These are phyloP conservation scores for Botryosphaeria agaves DNA, from an alignment of 2,329 filamentous ascomycete genomes.

Conservation along the genomic window DNA sequence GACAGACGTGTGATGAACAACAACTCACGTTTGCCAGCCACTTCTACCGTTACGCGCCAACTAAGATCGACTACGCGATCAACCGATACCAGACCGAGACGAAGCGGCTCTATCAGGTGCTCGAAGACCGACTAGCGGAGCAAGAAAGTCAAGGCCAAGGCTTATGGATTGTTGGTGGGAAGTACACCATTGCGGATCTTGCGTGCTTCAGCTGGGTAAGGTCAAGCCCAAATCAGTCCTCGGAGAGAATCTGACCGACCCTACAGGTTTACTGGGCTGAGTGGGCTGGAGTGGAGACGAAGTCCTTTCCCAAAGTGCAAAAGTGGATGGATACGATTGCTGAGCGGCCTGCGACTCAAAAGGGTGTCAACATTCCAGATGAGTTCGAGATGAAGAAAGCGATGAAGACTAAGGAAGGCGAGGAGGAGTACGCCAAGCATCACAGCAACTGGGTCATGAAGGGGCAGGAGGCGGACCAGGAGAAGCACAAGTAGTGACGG, in stretches of 20 bases:
- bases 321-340: constrained; percentile 17
- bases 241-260: no score
- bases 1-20: no score
- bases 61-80: constrained; percentile 26
- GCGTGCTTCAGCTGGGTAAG: constrained; percentile 29
- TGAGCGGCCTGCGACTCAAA: constrained; percentile 13
- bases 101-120: constrained; percentile 27
- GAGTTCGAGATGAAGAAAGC: constrained; percentile 20
- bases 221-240: no score
- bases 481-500: constrained; percentile 18
- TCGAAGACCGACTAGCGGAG: constrained; percentile 22
- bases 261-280: constrained; percentile 21
- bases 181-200: constrained; percentile 31
- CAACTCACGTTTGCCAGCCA: constrained; percentile 32
- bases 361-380: constrained; percentile 17
- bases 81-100: constrained; percentile 31
- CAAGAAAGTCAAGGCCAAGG: constrained; percentile 7
- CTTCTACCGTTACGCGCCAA: constrained; percentile 26
- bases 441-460: constrained; percentile 20
- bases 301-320: constrained; percentile 12
- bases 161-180: constrained; percentile 26
- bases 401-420: constrained; percentile 19
- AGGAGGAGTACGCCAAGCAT: constrained; percentile 18
- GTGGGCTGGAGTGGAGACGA: constrained; percentile 17
- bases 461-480: constrained; percentile 20